Percentiles rank a stretch among this genome's conserved stretches.
Conservation (phyloP, 192 early-diverging fungal genomes). For the Backusella psychrophila region DNA sequence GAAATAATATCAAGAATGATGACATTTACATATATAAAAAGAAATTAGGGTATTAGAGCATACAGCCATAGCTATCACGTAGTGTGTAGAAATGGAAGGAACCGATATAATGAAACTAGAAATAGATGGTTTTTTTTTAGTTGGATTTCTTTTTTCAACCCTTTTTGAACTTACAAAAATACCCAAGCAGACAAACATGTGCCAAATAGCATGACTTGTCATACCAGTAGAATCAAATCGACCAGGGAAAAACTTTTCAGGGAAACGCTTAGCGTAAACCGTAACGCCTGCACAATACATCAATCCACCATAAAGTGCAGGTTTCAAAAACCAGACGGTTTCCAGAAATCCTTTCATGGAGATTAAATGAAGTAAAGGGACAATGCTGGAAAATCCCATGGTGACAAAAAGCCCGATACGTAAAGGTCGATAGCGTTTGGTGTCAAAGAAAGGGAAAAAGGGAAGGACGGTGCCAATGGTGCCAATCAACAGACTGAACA, state of each 20-base stretch:
- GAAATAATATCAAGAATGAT: not conserved
- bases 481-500: constrained; percentile 42
- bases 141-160: not conserved
- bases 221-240: constrained; percentile 51
- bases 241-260: constrained; percentile 57
- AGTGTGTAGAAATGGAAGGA: constrained; percentile 6
- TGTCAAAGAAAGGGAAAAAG: constrained; percentile 51
- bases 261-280: constrained; percentile 57
- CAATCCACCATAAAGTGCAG: constrained; percentile 42
- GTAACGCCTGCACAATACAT: constrained; percentile 52
- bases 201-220: constrained; percentile 59
- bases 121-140: not conserved
- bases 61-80: not conserved
- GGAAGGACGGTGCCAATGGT: constrained; percentile 44
- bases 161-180: constrained; percentile 38
- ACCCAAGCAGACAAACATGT: constrained; percentile 53
- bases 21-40: constrained; percentile 9
- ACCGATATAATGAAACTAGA: constrained; percentile 6
- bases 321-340: constrained; percentile 43
- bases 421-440: constrained; percentile 44
- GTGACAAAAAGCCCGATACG: constrained; percentile 50
- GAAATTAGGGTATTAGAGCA: not conserved
- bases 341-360: constrained; percentile 36
- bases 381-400: constrained; percentile 44
- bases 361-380: constrained; percentile 47